These are phyloP conservation scores for Penicillium sp. DNA, from an alignment of 2,329 filamentous ascomycete species.

Conservation along the genomic window DNA sequence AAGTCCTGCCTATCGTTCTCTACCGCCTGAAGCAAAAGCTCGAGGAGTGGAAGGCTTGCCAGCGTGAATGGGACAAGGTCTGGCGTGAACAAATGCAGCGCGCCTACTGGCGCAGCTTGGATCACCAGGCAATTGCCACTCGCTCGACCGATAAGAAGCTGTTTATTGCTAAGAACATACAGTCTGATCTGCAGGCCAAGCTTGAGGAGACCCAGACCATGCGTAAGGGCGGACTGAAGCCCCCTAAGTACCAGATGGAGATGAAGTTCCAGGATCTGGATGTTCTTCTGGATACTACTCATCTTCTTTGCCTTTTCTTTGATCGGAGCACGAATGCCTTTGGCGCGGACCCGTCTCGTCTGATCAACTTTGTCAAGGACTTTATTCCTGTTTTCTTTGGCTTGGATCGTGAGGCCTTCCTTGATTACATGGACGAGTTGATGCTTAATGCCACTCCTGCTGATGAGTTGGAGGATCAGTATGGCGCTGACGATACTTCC, in stretches of 20 bases:
- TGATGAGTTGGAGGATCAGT: constrained; percentile 74
- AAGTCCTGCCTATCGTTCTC: constrained; percentile 85
- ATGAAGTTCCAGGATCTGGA: constrained; percentile 74
- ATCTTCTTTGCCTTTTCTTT: constrained; percentile 53
- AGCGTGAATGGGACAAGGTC: constrained; percentile 98
- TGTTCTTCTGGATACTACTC: constrained; percentile 60
- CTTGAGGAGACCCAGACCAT: constrained; percentile 85
- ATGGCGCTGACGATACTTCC: constrained; percentile 66
- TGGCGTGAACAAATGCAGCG: constrained; percentile 95
- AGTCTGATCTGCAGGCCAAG: constrained; percentile 88
- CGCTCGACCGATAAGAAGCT: constrained; percentile 89
- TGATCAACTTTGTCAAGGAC: constrained; percentile 74
- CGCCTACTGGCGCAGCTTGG: constrained; percentile 93
- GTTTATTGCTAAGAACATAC: constrained; percentile 85
- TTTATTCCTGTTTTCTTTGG: constrained; percentile 79
- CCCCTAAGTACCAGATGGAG: constrained; percentile 72
- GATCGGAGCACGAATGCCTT: constrained; percentile 56
- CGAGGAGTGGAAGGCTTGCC: constrained; percentile 96
- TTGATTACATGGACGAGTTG: constrained; percentile 68
- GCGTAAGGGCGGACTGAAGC: constrained; percentile 63
- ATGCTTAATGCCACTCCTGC: constrained; percentile 73
- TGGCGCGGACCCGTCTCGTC: constrained; percentile 68
- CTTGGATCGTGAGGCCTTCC: constrained; percentile 69
- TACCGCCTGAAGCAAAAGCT: constrained; percentile 92
- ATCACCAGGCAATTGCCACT: constrained; percentile 91